Base-by-base conservation (phyloP, 345 rosid genomes). In the Ceriops decandra region DNA sequence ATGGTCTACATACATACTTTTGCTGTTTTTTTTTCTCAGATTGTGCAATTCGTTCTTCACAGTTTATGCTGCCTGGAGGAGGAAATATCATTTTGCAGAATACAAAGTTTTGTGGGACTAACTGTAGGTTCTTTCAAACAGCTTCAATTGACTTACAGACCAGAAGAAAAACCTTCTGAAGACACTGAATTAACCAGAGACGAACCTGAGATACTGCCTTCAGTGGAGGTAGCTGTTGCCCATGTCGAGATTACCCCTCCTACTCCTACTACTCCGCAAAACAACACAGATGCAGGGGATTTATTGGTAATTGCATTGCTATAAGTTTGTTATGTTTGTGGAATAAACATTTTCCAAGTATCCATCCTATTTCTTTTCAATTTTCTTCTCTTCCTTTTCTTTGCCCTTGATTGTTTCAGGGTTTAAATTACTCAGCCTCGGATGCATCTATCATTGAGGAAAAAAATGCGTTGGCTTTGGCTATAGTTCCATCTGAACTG, bases 391-490 rank as follows among this genome's bases (percentile, higher is more conserved):
- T 52, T 57, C 13, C 11, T 26, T 66, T 28, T 76, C 56, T 30
- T 33, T 33, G 9, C 53, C 56, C 17, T 20, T 10, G 19, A 27
- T 53, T 60, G 70, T 53, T 62, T 63, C 85, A 95, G 98, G 99
- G 96, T 73, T 82, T 95, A 80, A 79, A 76, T 79, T 70, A 66
- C 78, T 38, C 59, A 16, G 63, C 72, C 26, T 73, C 88, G 58
- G 68, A 77, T 85, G 96, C 96, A 70, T 83, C 85, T 28, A 84
- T 82, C 20, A 90, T 95, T 36, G 98, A 95, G 73, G 91, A 92
- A 71, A 85, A 84, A 64, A 92, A 95, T 72, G 98, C 99, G 49
- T 79, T 90, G 79, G 93, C 99, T 74, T 77, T 95, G 72, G 99
- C 98, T 76, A 89, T 95, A 61, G 82, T 95, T 63, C 79, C 96